Evolutionary conservation across 140 eudicot genomes (phyloP).

Genomic region (Oenanthe javanica): DNA sequence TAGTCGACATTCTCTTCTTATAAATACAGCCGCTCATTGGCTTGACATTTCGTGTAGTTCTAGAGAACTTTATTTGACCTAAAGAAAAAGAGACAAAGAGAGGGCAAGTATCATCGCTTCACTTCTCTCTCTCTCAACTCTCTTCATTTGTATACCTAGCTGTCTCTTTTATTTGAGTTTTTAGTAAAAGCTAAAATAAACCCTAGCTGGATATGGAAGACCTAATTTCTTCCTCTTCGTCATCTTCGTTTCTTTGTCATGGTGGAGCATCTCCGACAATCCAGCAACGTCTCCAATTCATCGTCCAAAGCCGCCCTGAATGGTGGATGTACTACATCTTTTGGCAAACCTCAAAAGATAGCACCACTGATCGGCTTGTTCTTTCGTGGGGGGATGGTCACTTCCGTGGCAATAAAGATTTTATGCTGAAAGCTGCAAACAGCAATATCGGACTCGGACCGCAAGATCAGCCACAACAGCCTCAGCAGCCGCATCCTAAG

Average conservation of each 20-base stretch:
- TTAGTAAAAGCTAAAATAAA: neutral
- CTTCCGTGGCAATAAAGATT: constrained; percentile 19
- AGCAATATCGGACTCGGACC: constrained; percentile 12
- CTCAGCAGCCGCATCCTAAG: constrained; percentile 3
- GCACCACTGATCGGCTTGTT: constrained; percentile 17
- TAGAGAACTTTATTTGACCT: constrained; percentile 12
- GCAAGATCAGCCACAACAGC: neutral
- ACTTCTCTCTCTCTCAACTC: neutral
- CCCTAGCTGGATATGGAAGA: constrained; percentile 10
- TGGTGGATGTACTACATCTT: constrained; percentile 49
- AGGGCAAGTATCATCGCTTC: neutral
- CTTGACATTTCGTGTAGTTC: constrained; percentile 12
- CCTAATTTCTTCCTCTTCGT: constrained; percentile 12
- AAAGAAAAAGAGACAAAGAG: neutral
- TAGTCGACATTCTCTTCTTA: constrained; percentile 5
- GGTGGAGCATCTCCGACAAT: constrained; percentile 17
- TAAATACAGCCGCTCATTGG: constrained; percentile 11
- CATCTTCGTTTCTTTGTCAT: constrained; percentile 14
- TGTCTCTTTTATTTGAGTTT: neutral
- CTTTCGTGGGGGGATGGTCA: constrained; percentile 47
- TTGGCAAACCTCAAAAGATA: constrained; percentile 41
- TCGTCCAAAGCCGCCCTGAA: constrained; percentile 35
- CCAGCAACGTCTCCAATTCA: constrained; percentile 36
- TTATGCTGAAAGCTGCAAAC: neutral
- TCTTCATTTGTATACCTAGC: neutral